These are phyloP conservation scores for Pseudogymnoascus sp. DNA, from an alignment of 2,329 filamentous ascomycete species.

Conservation along the genomic window DNA sequence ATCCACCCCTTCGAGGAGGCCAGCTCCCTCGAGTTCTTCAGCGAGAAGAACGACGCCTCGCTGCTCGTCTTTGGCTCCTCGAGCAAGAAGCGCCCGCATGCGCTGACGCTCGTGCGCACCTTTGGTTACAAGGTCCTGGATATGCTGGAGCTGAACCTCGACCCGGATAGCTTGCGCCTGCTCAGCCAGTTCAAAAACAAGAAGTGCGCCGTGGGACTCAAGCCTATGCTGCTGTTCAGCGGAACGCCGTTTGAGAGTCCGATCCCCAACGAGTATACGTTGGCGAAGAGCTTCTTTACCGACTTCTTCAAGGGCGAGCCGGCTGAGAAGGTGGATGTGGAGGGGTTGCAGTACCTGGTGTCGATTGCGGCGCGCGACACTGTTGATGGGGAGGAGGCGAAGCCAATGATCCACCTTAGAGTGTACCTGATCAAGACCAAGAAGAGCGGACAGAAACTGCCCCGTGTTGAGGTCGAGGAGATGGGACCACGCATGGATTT, in stretches of 20 bases:
- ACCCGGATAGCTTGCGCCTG: slow-evolving; percentile 62
- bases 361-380: slow-evolving; percentile 68
- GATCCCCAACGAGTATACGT: slow-evolving; percentile 68
- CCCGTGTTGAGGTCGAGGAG: slow-evolving; percentile 87
- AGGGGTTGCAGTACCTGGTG: slow-evolving; percentile 87
- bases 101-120: slow-evolving; percentile 71
- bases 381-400: slow-evolving; percentile 37
- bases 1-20: slow-evolving; percentile 92
- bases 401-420: slow-evolving; percentile 58
- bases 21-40: slow-evolving; percentile 86
- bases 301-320: slow-evolving; percentile 85
- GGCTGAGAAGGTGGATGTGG: slow-evolving; percentile 79
- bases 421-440: slow-evolving; percentile 82
- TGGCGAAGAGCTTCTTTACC: slow-evolving; percentile 77
- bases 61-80: slow-evolving; percentile 77
- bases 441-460: slow-evolving; percentile 77
- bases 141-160: slow-evolving; percentile 85
- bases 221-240: slow-evolving; percentile 86
- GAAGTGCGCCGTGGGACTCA: slow-evolving; percentile 71
- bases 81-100: slow-evolving; percentile 93
- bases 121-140: slow-evolving; percentile 86
- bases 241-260: slow-evolving; percentile 82
- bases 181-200: slow-evolving; percentile 69
- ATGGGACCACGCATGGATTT: slow-evolving; percentile 94
- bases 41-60: slow-evolving; percentile 88